These are phyloP conservation scores for Microsporum ferrugineum DNA, from an alignment of 2,329 filamentous ascomycete genomes.

Conservation along the genomic window DNA sequence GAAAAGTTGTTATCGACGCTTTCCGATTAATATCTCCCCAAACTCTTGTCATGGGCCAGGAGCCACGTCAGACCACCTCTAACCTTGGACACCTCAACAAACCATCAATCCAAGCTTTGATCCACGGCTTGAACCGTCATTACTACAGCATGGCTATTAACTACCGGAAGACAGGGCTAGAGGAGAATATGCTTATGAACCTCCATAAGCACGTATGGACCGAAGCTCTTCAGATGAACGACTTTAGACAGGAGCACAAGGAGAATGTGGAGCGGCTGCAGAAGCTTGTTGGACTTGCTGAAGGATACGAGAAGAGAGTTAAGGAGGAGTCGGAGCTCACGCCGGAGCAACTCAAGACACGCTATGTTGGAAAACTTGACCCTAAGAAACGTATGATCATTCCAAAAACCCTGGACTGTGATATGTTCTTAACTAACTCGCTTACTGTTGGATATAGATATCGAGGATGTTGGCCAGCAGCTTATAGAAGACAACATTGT, in stretches of 20 bases:
- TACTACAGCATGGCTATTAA: conserved; percentile 99
- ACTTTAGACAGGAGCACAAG: conserved; percentile 74
- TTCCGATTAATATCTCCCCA: conserved; percentile 98
- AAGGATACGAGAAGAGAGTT: conserved; percentile 96
- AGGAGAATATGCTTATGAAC: conserved; percentile 99
- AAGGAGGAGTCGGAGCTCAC: conserved; percentile 97
- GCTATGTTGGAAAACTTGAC: conserved; percentile 97
- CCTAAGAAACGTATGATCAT: conserved; percentile 72
- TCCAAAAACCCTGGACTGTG: conserved; percentile 10
- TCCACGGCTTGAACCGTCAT: conserved; percentile 94
- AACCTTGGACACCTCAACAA: conserved; percentile 98
- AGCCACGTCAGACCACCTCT: conserved; percentile 92
- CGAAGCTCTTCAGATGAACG: conserved; percentile 90
- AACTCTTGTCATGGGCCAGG: conserved; percentile 93
- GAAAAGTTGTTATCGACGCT: conserved; percentile 97
- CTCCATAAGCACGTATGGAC: conserved; percentile 99
- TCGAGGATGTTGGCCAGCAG: conserved; percentile 91
- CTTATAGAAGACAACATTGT: conserved; percentile 99
- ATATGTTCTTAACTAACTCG: neutral
- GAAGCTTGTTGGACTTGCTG: conserved; percentile 75
- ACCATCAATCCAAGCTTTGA: conserved; percentile 97
- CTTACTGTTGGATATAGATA: conserved; percentile 40
- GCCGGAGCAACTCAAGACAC: conserved; percentile 94
- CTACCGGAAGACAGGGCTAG: conserved; percentile 91
- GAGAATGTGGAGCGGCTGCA: conserved; percentile 82